These are phyloP conservation scores for Herpotrichia juniperi DNA, from an alignment of 2,329 filamentous ascomycete species.

Conservation along the genomic window DNA sequence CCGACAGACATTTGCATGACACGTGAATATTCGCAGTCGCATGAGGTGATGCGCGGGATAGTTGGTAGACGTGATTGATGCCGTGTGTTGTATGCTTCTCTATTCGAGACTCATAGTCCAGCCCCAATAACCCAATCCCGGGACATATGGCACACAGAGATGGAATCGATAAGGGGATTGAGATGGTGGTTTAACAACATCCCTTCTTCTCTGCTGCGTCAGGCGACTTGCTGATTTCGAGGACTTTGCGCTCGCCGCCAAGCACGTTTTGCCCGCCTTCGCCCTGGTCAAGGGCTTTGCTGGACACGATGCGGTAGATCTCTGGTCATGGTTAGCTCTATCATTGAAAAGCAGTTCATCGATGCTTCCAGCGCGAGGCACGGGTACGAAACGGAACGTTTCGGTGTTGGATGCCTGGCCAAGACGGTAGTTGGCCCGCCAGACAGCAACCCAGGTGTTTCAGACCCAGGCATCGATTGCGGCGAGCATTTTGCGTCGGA, in stretches of 20 bases:
- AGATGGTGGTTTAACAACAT: constrained; percentile 69
- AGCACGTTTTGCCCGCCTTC: constrained; percentile 82
- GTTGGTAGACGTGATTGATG: constrained; percentile 4
- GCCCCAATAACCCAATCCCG: constrained; percentile 8
- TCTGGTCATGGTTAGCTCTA: constrained; percentile 60
- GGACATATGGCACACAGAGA: constrained; percentile 20
- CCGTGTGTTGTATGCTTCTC: constrained; percentile 7
- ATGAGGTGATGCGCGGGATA: constrained; percentile 3
- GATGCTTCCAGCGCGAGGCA: background rate
- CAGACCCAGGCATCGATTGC: background rate
- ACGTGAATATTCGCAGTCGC: constrained; percentile 31
- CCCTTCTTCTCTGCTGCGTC: constrained; percentile 80
- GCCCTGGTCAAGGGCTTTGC: constrained; percentile 92
- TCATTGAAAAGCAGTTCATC: background rate
- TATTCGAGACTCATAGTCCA: constrained; percentile 20
- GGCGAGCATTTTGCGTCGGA: background rate
- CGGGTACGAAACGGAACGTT: no score
- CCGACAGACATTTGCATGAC: constrained; percentile 41
- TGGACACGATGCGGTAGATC: constrained; percentile 99
- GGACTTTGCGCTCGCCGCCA: constrained; percentile 72
- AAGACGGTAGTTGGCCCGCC: background rate
- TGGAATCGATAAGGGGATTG: constrained; percentile 15
- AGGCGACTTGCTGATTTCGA: constrained; percentile 85
- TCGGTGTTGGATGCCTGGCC: background rate
- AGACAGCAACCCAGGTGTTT: background rate